Evolutionary conservation across 148 eudicot species (phyloP).

Genomic region (Rhododendron molle): DNA sequence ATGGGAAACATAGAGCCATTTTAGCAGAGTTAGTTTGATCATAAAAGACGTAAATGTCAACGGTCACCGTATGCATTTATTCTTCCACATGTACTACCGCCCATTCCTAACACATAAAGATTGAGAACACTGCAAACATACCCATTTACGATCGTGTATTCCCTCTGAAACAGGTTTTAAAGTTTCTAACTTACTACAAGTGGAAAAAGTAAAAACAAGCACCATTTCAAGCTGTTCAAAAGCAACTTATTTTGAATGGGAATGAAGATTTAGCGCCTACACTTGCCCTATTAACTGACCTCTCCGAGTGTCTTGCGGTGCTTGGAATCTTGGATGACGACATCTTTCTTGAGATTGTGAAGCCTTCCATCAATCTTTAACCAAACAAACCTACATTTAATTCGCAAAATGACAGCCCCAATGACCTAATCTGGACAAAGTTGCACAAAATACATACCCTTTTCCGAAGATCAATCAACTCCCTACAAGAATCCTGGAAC

Average conservation of each 20-base stretch:
- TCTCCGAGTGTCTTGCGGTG: slow-evolving; percentile 92
- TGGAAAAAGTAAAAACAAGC: background rate
- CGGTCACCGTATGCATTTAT: background rate
- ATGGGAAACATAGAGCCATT: background rate
- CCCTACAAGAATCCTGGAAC: slow-evolving; percentile 84
- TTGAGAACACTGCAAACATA: background rate
- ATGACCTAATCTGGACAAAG: background rate
- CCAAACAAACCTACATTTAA: slow-evolving; percentile 15
- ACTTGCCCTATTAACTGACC: slow-evolving; percentile 46
- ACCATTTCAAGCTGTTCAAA: background rate
- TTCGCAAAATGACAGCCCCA: background rate
- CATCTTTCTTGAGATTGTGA: slow-evolving; percentile 74
- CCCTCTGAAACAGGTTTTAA: background rate
- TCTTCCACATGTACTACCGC: background rate
- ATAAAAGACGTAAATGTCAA: background rate
- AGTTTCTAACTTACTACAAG: background rate
- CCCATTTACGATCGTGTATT: background rate
- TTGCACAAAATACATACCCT: slow-evolving; percentile 43
- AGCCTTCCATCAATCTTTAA: slow-evolving; percentile 86
- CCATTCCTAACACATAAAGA: background rate
- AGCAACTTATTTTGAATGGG: background rate
- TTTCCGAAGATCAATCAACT: slow-evolving; percentile 73
- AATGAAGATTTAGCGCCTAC: background rate
- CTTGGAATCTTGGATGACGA: slow-evolving; percentile 84
- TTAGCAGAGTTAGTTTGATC: background rate